phyloP scores from a whole-genome alignment of 352 stramenopile species.

The Pythium vanterpoolii region DNA sequence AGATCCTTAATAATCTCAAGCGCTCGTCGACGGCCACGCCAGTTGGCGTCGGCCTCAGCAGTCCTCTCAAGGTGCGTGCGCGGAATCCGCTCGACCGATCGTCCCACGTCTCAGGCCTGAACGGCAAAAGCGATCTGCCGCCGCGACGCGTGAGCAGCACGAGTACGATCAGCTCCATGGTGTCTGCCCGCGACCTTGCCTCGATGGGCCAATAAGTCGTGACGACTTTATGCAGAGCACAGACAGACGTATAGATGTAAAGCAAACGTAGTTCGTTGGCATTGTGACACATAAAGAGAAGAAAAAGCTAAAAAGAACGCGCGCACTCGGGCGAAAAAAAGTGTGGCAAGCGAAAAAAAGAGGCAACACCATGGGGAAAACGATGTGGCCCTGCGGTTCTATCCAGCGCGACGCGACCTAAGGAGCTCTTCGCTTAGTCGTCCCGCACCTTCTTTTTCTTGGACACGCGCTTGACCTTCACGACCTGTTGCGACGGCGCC shows the following conservation, averaged over 20 bases:
- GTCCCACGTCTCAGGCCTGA: neutral
- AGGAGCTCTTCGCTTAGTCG: constrained; percentile 59
- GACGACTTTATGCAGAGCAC: too few species aligned
- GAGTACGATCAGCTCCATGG: constrained; percentile 16
- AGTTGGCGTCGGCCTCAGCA: constrained; percentile 7
- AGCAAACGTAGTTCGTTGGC: constrained; percentile 18
- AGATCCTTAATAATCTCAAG: constrained; percentile 74
- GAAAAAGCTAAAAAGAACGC: constrained; percentile 5
- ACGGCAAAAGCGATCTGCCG: neutral
- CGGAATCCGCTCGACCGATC: neutral
- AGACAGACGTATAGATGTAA: neutral
- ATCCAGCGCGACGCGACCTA: neutral
- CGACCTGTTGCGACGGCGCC: constrained; percentile 65
- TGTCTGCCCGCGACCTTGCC: constrained; percentile 17
- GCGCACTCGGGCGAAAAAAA: neutral
- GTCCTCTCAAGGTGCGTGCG: constrained; percentile 15
- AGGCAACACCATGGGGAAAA: neutral
- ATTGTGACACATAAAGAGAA: constrained; percentile 27
- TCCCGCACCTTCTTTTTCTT: constrained; percentile 88
- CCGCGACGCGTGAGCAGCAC: constrained; percentile 22
- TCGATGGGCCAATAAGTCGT: constrained; percentile 17
- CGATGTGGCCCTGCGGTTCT: constrained; percentile 8
- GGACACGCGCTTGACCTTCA: constrained; percentile 85
- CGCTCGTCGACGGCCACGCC: constrained; percentile 25
- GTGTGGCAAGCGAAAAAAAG: neutral